Percentiles rank a stretch among this genome's conserved stretches.
These are phyloP conservation scores for Epichloe sp. DNA, from an alignment of 2,329 filamentous ascomycete species.

Conservation along the genomic window DNA sequence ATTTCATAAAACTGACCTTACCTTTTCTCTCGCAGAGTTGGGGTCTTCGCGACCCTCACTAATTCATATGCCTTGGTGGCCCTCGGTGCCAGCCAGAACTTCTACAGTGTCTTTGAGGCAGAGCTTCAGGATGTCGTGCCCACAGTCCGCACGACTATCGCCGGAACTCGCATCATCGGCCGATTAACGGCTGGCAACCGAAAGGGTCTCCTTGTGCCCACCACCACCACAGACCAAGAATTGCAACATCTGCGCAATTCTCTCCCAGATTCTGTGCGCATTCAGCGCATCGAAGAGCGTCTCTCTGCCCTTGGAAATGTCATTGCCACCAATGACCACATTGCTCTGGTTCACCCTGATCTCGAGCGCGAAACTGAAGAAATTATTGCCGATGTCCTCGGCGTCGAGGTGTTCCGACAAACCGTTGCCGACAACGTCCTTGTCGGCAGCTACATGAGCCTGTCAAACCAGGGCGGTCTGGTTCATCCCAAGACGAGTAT, in stretches of 20 bases:
- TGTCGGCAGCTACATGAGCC: slow-evolving; percentile 89
- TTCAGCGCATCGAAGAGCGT: slow-evolving; percentile 95
- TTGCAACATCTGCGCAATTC: slow-evolving; percentile 93
- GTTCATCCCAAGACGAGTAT: slow-evolving; percentile 96
- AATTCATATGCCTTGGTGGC: slow-evolving; percentile 95
- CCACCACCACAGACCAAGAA: slow-evolving; percentile 93
- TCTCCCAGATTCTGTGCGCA: slow-evolving; percentile 80
- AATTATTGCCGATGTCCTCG: slow-evolving; percentile 89
- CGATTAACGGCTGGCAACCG: slow-evolving; percentile 93
- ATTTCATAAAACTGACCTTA: background rate
- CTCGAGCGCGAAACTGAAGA: slow-evolving; percentile 97
- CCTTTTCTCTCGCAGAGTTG: slow-evolving; percentile 49
- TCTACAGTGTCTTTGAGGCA: slow-evolving; percentile 97
- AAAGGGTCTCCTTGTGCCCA: slow-evolving; percentile 91
- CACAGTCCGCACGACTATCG: slow-evolving; percentile 92
- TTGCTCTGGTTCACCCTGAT: slow-evolving; percentile 90
- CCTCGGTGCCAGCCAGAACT: slow-evolving; percentile 93
- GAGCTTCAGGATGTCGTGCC: slow-evolving; percentile 96
- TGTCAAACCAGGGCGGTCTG: slow-evolving; percentile 91
- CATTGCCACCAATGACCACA: slow-evolving; percentile 92
- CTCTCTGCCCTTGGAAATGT: slow-evolving; percentile 93
- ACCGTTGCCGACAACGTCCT: slow-evolving; percentile 96
- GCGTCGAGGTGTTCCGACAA: slow-evolving; percentile 83
- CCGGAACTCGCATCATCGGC: slow-evolving; percentile 90
- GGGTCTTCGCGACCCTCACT: slow-evolving; percentile 91